Percentiles rank a stretch among this genome's conserved stretches.
Evolutionary conservation across 768 basidiomycete species (phyloP).

Genomic region (Austroboletus eburneus): DNA sequence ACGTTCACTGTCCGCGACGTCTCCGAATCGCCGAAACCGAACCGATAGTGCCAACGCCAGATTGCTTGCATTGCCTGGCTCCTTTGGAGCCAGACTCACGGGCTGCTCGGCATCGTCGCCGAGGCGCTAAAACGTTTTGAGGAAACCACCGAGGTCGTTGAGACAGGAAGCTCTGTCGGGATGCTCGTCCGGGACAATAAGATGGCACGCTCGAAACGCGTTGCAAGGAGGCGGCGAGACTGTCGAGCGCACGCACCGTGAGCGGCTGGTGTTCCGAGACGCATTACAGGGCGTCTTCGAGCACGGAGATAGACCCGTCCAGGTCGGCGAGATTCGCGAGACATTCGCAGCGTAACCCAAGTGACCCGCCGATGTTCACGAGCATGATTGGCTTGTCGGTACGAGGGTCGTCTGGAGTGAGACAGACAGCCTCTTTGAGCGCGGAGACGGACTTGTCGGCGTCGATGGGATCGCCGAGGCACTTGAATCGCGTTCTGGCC

Average conservation of each 20-base stretch:
- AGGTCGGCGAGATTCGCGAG: slow-evolving; percentile 7
- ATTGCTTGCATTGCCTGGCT: background rate
- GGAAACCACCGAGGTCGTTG: background rate
- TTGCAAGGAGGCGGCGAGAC: background rate
- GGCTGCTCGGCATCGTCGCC: background rate
- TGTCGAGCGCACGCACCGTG: background rate
- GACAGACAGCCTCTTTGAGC: slow-evolving; percentile 1
- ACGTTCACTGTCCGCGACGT: background rate
- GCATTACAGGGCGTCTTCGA: background rate
- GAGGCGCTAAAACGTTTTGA: background rate
- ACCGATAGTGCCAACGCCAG: background rate
- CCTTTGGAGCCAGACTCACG: background rate
- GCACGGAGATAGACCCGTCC: slow-evolving; percentile 16
- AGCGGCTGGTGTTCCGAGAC: slow-evolving; percentile 1
- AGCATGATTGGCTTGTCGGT: slow-evolving; percentile 3
- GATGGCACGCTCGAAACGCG: background rate
- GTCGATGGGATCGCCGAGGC: background rate
- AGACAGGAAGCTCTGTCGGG: no score
- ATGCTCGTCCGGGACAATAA: background rate
- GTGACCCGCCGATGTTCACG: slow-evolving; percentile 14
- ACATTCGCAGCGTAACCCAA: slow-evolving; percentile 1
- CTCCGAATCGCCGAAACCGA: background rate
- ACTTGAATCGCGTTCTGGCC: slow-evolving; percentile 1
- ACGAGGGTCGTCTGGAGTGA: slow-evolving; percentile 6
- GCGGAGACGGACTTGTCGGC: background rate